phyloP scores from a whole-genome alignment of 78 protist genomes.

The Dictyostelium citrinum region DNA sequence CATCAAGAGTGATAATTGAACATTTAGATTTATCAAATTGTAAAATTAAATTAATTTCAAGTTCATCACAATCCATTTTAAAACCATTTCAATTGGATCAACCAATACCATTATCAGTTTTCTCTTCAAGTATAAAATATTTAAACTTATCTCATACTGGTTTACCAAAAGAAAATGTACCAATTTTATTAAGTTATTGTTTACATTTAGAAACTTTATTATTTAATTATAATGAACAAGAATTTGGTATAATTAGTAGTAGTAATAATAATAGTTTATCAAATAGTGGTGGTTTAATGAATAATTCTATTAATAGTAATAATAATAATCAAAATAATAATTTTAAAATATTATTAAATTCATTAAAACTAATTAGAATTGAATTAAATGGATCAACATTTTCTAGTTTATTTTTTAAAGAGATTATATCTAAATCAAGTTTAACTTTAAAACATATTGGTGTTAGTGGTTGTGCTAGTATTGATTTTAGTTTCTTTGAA shows the following conservation, averaged over 20 bases:
- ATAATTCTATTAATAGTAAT: background rate
- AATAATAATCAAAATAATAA: background rate
- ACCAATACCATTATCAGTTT: background rate
- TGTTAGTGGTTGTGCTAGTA: background rate
- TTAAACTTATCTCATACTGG: conserved; percentile 11
- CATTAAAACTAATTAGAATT: background rate
- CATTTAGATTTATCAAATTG: conserved; percentile 34
- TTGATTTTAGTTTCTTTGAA: background rate
- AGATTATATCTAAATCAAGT: background rate
- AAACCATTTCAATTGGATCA: background rate
- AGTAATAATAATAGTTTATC: background rate
- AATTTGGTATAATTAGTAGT: background rate
- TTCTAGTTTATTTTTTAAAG: background rate
- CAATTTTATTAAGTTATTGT: background rate
- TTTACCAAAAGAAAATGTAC: background rate
- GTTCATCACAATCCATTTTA: background rate
- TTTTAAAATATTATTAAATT: background rate
- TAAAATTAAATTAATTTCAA: conserved; percentile 5
- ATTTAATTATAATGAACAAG: background rate
- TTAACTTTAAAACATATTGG: background rate
- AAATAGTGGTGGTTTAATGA: background rate
- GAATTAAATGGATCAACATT: background rate
- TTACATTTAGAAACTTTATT: background rate
- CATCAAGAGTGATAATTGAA: background rate
- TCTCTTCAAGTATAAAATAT: background rate